These are phyloP conservation scores for Trichoderma koningiopsis DNA, from an alignment of 2,329 filamentous ascomycete species.

Conservation along the genomic window DNA sequence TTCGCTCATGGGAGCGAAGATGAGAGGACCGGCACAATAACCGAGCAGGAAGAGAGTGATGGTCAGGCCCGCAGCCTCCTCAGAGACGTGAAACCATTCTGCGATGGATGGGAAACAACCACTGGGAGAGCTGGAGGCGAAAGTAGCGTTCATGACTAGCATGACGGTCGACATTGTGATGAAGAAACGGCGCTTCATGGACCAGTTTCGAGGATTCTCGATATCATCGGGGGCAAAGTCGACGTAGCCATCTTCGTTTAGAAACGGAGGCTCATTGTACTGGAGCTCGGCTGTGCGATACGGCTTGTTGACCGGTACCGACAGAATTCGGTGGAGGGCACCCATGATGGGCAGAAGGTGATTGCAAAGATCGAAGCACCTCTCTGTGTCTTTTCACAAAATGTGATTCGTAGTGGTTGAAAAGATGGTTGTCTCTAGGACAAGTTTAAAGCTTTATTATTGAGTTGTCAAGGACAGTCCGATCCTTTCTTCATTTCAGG, in stretches of 20 bases:
- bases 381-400: background rate
- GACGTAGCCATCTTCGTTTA: constrained; percentile 54
- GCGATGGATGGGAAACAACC: constrained; percentile 39
- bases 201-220: constrained; percentile 55
- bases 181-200: constrained; percentile 41
- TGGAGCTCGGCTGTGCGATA: constrained; percentile 45
- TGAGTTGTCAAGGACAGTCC: background rate
- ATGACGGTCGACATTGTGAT: constrained; percentile 47
- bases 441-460: background rate
- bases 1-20: constrained; percentile 61
- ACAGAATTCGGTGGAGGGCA: constrained; percentile 44
- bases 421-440: background rate
- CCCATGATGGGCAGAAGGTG: constrained; percentile 7
- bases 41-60: constrained; percentile 58
- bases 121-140: constrained; percentile 45
- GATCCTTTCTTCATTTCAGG: background rate
- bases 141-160: constrained; percentile 59
- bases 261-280: constrained; percentile 38
- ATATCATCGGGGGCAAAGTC: constrained; percentile 54
- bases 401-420: background rate
- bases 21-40: constrained; percentile 60
- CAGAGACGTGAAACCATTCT: constrained; percentile 48
- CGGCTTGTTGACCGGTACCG: constrained; percentile 55
- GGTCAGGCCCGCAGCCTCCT: constrained; percentile 50
- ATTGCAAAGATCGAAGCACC: background rate